phyloP scores from a whole-genome alignment of 345 rosid genomes.

The Rhizophora mangle region DNA sequence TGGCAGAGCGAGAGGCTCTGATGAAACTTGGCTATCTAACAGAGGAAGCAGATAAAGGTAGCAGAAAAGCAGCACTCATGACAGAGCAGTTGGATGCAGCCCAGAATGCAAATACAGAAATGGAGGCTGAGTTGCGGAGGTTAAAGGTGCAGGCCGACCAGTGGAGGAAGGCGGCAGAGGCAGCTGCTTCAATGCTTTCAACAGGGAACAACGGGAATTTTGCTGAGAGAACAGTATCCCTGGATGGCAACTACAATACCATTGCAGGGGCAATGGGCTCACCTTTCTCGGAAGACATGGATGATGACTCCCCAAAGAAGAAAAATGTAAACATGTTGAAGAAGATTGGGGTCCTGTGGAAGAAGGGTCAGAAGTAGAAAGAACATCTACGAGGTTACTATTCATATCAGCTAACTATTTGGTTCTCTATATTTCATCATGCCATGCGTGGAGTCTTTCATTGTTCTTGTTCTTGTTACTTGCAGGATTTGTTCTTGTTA shows the following conservation, averaged over 20 bases:
- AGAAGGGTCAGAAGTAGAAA: slow-evolving; percentile 69
- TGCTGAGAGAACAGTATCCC: slow-evolving; percentile 57
- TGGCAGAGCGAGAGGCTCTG: slow-evolving; percentile 61
- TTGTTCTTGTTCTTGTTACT: background rate
- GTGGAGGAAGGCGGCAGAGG: slow-evolving; percentile 99
- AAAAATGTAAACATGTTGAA: slow-evolving; percentile 83
- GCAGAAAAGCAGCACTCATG: slow-evolving; percentile 56
- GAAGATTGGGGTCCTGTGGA: slow-evolving; percentile 87
- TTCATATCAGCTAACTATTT: background rate
- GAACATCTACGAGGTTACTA: background rate
- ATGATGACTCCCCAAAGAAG: slow-evolving; percentile 92
- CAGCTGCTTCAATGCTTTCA: slow-evolving; percentile 83
- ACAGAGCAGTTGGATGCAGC: slow-evolving; percentile 73
- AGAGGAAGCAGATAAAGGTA: slow-evolving; percentile 71
- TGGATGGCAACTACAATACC: slow-evolving; percentile 50
- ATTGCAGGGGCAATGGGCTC: slow-evolving; percentile 46
- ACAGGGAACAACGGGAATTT: slow-evolving; percentile 68
- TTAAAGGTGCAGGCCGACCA: slow-evolving; percentile 93
- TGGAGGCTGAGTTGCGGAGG: slow-evolving; percentile 86
- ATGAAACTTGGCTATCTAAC: slow-evolving; percentile 51
- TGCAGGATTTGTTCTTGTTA: slow-evolving; percentile 6
- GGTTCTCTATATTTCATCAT: background rate
- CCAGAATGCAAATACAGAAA: slow-evolving; percentile 63
- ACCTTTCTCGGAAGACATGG: slow-evolving; percentile 72
- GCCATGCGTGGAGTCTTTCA: background rate